Percentiles rank a stretch among this genome's conserved stretches.
Evolutionary conservation across 2,329 filamentous ascomycete genomes (phyloP).

Genomic region (Alternaria triticina): DNA sequence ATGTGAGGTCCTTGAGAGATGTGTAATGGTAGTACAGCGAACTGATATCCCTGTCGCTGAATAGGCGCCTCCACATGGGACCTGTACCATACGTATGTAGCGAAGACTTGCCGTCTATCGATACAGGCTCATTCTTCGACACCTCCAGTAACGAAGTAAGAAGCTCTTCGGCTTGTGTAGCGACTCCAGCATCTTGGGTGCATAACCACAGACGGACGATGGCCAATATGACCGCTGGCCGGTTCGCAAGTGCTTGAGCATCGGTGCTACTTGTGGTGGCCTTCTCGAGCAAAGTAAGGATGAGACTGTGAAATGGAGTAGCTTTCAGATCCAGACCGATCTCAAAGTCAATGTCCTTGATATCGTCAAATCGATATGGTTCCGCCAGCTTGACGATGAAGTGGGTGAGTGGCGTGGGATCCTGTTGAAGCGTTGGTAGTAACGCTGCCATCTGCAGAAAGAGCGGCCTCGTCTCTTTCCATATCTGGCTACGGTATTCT

Average conservation of each 20-base stretch:
- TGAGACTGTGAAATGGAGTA: constrained; percentile 61
- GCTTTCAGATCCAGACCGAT: constrained; percentile 60
- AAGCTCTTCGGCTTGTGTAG: constrained; percentile 60
- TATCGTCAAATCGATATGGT: constrained; percentile 50
- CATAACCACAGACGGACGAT: constrained; percentile 66
- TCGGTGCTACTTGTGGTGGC: constrained; percentile 59
- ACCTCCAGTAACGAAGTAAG: constrained; percentile 61
- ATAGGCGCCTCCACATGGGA: constrained; percentile 67
- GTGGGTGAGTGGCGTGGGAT: constrained; percentile 62
- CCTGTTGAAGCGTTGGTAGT: constrained; percentile 62
- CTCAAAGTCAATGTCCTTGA: constrained; percentile 60
- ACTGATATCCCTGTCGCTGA: constrained; percentile 66
- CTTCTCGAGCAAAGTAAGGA: constrained; percentile 63
- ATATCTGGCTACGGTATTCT: constrained; percentile 35
- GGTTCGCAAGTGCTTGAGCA: constrained; percentile 64
- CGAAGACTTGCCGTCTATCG: constrained; percentile 44
- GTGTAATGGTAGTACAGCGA: constrained; percentile 62
- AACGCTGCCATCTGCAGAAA: constrained; percentile 58
- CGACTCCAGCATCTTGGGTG: constrained; percentile 61
- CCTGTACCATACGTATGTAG: constrained; percentile 38
- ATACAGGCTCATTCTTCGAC: constrained; percentile 47
- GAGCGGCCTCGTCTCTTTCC: constrained; percentile 42
- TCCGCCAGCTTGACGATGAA: constrained; percentile 59
- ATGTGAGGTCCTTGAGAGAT: constrained; percentile 50
- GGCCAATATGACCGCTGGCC: constrained; percentile 60